Evolutionary conservation across 2,329 filamentous ascomycete species (phyloP), one percentile per base, ranked within the genome.

Genomic region (Colletotrichum echinochloae): DNA sequence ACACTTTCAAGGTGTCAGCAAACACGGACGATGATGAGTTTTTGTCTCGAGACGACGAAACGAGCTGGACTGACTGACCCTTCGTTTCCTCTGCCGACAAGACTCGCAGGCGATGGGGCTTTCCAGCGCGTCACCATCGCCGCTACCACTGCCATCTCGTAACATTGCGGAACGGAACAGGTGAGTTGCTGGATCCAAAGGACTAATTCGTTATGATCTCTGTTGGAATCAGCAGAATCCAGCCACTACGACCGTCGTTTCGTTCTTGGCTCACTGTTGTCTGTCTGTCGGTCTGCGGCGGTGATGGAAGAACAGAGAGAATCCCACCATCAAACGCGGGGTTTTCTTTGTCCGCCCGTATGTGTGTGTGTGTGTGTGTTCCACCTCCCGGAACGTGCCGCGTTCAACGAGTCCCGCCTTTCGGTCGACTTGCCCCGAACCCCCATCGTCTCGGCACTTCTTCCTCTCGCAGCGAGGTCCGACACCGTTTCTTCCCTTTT

Each of bases 21-120:
- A 55, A 39, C 20, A 39, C 20, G 33, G 57, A 18, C n/a, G n/a
- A 37, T 18, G 18, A 18, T 12, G 2, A 44, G 74, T 72, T 56
- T 20, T 9, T 9, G 51, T 18, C 39, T 8, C 6, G 6, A 41
- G 5, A 41, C 28, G 12, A 6, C 30, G n/a, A 5, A n/a, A 55
- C 6, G 23, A 14, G 9, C 18, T 14, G 16, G 28, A 49, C 65
- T 54, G 14, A 80, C 78, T 54, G 14, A 80, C 78, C 73, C 77
- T 78, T 56, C 79, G 77, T 44, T 80, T 80, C 52, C 76, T 75
- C 39, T 78, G 77, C 16, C 78, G 76, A 59, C 79, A 80, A 39
- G 76, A 71, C 33, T 77, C 77, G 9, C 78, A 80, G 8, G 79
- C 79, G 55, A 79, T 79, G 5, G 78, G 77, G 46, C 78, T 78